A percentile compares a stretch with the other conserved stretches of the same genome.
These are phyloP conservation scores for Lagenidium sp. DNA, from an alignment of 352 stramenopile genomes.

Conservation along the genomic window DNA sequence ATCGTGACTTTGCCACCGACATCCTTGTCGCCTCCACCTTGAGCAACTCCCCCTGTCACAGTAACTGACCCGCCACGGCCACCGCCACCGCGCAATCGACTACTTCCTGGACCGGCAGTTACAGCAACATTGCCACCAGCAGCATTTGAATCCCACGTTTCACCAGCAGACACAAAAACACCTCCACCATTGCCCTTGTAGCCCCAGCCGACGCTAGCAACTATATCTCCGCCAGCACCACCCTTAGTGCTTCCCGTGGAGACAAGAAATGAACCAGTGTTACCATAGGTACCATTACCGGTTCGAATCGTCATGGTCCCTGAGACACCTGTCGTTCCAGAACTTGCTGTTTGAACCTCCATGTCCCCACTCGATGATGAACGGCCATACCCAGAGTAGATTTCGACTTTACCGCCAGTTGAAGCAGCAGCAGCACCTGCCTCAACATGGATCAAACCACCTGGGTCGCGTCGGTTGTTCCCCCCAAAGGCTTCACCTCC, in stretches of 20 bases:
- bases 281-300: slow-evolving; percentile 45
- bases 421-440: slow-evolving; percentile 34
- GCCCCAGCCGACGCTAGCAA: slow-evolving; percentile 70
- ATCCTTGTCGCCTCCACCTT: slow-evolving; percentile 29
- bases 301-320: slow-evolving; percentile 64
- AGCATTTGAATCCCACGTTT: slow-evolving; percentile 30
- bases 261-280: slow-evolving; percentile 67
- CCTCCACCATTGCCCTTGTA: slow-evolving; percentile 77
- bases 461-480: slow-evolving; percentile 28
- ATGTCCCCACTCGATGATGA: slow-evolving; percentile 62
- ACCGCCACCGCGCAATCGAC: slow-evolving; percentile 24
- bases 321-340: slow-evolving; percentile 70
- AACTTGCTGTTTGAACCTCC: slow-evolving; percentile 46
- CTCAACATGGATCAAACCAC: slow-evolving; percentile 53
- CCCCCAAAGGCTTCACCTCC: slow-evolving; percentile 47
- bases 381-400: slow-evolving; percentile 35
- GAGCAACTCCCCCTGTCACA: slow-evolving; percentile 43
- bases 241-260: slow-evolving; percentile 63
- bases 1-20: slow-evolving; percentile 35
- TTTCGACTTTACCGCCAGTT: slow-evolving; percentile 52
- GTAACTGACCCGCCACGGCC: slow-evolving; percentile 51
- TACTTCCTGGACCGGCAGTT: slow-evolving; percentile 36
- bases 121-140: slow-evolving; percentile 45
- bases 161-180: slow-evolving; percentile 55
- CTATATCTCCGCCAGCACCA: slow-evolving; percentile 71